Evolutionary conservation across 1,284 basidiomycete genomes (phyloP).

Genomic region (Ceratobasidium sp.): DNA sequence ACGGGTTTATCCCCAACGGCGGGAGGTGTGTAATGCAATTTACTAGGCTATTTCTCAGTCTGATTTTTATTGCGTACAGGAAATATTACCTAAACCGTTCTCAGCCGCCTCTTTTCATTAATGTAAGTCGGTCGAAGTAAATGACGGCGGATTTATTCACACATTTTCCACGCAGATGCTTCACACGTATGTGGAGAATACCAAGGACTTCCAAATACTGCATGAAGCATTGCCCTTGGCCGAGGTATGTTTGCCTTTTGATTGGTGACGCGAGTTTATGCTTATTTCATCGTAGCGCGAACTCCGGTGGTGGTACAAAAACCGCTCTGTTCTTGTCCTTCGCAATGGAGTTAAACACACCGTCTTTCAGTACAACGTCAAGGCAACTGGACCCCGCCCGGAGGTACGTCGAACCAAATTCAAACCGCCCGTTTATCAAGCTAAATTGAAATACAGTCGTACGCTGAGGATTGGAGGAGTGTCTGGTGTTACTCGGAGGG

Average conservation of each 20-base stretch:
- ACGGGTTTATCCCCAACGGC: conserved; percentile 94
- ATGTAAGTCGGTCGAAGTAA: conserved; percentile 59
- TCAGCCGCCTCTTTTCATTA: conserved; percentile 88
- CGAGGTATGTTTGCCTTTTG: conserved; percentile 55
- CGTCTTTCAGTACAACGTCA: conserved; percentile 77
- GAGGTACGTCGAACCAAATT: conserved; percentile 63
- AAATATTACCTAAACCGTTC: conserved; percentile 89
- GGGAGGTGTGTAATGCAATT: conserved; percentile 60
- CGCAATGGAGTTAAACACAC: conserved; percentile 60
- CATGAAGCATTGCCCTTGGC: conserved; percentile 70
- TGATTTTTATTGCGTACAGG: neutral
- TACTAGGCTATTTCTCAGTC: neutral
- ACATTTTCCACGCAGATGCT: conserved; percentile 64
- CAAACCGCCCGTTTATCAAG: too few species aligned
- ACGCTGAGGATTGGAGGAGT: conserved; percentile 74
- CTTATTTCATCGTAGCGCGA: conserved; percentile 59
- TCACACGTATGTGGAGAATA: conserved; percentile 67
- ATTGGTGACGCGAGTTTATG: neutral
- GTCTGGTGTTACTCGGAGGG: conserved; percentile 62
- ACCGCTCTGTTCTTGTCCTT: conserved; percentile 70
- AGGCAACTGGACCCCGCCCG: conserved; percentile 85
- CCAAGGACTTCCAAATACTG: conserved; percentile 71
- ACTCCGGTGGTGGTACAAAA: conserved; percentile 81
- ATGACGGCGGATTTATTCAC: neutral
- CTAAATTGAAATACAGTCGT: conserved; percentile 48